Conservation (phyloP, 2,329 filamentous ascomycete species). For the Microsporum audouinii region DNA sequence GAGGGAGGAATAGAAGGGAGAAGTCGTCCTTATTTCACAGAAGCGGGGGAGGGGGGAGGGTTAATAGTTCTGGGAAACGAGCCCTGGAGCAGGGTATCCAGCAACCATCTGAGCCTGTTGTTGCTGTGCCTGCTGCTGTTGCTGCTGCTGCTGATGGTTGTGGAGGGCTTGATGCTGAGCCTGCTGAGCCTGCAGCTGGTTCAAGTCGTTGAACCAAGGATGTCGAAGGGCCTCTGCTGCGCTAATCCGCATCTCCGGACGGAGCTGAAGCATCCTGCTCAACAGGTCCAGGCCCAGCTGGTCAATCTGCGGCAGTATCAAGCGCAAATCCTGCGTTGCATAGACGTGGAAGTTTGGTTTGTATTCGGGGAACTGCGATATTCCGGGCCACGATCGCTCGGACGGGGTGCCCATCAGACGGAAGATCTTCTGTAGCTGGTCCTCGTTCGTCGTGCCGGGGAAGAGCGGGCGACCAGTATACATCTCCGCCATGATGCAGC, state of each 20-base stretch:
- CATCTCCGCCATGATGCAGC: constrained; percentile 99
- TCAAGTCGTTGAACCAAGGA: constrained; percentile 72
- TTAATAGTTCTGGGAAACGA: constrained; percentile 21
- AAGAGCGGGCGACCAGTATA: constrained; percentile 92
- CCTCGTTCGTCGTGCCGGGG: constrained; percentile 95
- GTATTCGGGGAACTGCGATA: constrained; percentile 93
- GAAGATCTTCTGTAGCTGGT: constrained; percentile 95
- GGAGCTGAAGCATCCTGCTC: constrained; percentile 79
- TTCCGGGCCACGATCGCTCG: constrained; percentile 89
- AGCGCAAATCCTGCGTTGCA: constrained; percentile 76
- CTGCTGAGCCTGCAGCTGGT: constrained; percentile 41
- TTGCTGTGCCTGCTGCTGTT: constrained; percentile 13
- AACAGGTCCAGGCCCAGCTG: constrained; percentile 75
- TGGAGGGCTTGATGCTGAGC: constrained; percentile 31
- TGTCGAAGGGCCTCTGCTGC: constrained; percentile 78
- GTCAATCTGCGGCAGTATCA: constrained; percentile 85
- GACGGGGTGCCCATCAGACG: constrained; percentile 96
- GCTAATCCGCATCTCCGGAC: constrained; percentile 82
- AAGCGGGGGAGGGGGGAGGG: too few relatives aligned
- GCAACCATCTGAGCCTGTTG: constrained; percentile 20
- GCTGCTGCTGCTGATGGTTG: constrained; percentile 20
- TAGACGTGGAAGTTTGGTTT: constrained; percentile 92
- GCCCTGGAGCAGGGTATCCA: constrained; percentile 25
- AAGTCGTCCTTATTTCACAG: not conserved
- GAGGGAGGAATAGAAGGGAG: not conserved